Base-by-base conservation (phyloP, 108 stramenopile genomes). In the Conticribra weissflogii region DNA sequence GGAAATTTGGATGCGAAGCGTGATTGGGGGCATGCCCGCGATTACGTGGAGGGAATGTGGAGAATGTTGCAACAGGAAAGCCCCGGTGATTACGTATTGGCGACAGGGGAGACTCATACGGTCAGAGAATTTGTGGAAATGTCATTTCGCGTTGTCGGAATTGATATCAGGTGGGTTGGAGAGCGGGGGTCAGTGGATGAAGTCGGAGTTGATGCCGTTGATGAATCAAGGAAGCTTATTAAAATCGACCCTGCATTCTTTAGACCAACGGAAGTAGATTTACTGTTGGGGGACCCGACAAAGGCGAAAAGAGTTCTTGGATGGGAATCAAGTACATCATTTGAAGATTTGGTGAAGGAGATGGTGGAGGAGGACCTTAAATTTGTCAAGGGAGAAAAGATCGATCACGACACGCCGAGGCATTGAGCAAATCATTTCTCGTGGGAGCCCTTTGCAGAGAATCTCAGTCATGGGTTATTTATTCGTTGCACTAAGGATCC, bases 31-130 rank as follows among this genome's bases (percentile, higher is more conserved):
- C 97, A 98, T 83, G 98, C 98, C 7, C 91, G 89, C 70, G 98
- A 99, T 81, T 99, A 99, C 81, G 91, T 99, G 28, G 89, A 97
- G 76, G 98, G 98, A 48, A 99, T 99, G 98, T 99, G 98, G 98
- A 89, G 85, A 77, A 99, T 99, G 98, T 76, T 98, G 34, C 98
- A 99, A 82, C 76, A 84, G 51, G 98, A 99, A 45, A 82, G 77
- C 63, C 77, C 97, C 54, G 97, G 98, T 70, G 98, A 99, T 78
- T 99, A 96, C 72, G 98, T 99, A 22, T 83, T 99, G 45, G 97
- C 98, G 44, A 99, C 98, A 23, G 96, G 96, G 61, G 97, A 99
- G 81, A 96, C 95, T 19, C 97, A 98, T 81, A 89, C 96, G 3
- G 98, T 99, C 30, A 88, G 97, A 34, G 97, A 98, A 79, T 98